Base-by-base conservation (phyloP, 1,284 basidiomycete species). In the Pisolithus thermaeus region DNA sequence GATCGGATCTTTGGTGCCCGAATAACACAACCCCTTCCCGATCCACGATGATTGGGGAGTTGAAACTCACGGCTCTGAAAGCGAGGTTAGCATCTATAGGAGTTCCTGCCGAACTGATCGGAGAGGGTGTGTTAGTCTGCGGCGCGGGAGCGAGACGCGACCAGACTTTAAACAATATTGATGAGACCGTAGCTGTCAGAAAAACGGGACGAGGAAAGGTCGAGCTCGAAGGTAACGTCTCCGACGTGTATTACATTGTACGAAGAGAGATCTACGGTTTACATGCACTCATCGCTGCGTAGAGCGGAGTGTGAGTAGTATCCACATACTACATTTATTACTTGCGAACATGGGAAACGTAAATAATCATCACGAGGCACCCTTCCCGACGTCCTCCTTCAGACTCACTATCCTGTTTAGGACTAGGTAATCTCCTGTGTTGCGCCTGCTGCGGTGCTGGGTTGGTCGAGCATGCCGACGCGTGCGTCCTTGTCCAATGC, bases 301-400 rank as follows among this genome's bases (percentile, higher is more conserved):
- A 68, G 64, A 25, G 38, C 32, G 23, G 64, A 25, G 38, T 39
- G 23, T 14, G 28, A 42, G 23, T 37, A 43, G 9, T 25, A 28
- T 23, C 12, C 28, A 39, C 48, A 32, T 46, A 46, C 36, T 47
- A 20, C 51, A 43, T 25, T 35, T 49, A 43, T 52, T 46, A 53
- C 12, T 35, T 35, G 32, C 48, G 40, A 49, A 47, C 36, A 46
- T 49, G 38, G 41, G 12, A 35, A 35, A 35, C 23, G 14, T 27
- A n/a, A 41, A 48, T 27, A 2, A 51, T 7, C 32, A 27, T 37
- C 28, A 32, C 64, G 22, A 70, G 2, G 52, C 50, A 23, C 57
- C 62, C 47, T 97, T 97, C n/a, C 90, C 90, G 5, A 85, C 81
- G 67, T 98, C 96, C 73, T 98, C 95, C 74, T 99, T 99, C 71